These are phyloP conservation scores for Achaetomiella virescens DNA, from an alignment of 495 filamentous ascomycete genomes.

Conservation along the genomic window DNA sequence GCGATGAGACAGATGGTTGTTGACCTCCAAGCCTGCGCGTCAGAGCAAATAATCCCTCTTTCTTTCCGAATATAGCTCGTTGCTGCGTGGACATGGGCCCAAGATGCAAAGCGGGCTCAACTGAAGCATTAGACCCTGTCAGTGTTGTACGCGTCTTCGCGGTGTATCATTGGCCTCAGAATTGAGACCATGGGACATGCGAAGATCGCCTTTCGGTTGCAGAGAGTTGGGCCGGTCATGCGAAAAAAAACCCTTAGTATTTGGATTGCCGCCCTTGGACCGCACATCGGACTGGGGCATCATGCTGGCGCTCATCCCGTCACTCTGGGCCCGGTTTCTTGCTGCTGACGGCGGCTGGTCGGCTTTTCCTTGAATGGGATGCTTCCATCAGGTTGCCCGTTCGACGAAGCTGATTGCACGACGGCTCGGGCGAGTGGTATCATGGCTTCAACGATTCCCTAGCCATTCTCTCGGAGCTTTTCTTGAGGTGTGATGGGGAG, in stretches of 20 bases:
- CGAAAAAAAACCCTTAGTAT: not conserved
- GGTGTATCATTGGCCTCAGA: constrained; percentile 22
- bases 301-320: not conserved
- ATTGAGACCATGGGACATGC: constrained; percentile 1
- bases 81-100: constrained; percentile 10
- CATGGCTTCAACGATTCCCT: not conserved
- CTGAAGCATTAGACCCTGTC: constrained; percentile 5
- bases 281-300: not conserved
- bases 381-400: not conserved
- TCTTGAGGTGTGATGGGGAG: constrained; percentile 8
- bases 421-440: constrained; percentile 9
- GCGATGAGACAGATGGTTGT: constrained; percentile 1
- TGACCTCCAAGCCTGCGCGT: not conserved
- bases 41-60: not conserved
- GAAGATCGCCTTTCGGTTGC: not conserved
- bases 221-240: not conserved
- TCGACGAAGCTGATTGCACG: constrained; percentile 2
- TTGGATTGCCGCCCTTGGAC: not conserved
- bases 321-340: not conserved
- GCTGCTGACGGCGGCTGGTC: not conserved
- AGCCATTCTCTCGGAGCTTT: not conserved
- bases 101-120: constrained; percentile 16
- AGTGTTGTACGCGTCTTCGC: constrained; percentile 11
- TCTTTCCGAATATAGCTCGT: constrained; percentile 17
- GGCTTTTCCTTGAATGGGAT: constrained; percentile 2